phyloP scores from a whole-genome alignment of 768 basidiomycete genomes.

The Suillus discolor region DNA sequence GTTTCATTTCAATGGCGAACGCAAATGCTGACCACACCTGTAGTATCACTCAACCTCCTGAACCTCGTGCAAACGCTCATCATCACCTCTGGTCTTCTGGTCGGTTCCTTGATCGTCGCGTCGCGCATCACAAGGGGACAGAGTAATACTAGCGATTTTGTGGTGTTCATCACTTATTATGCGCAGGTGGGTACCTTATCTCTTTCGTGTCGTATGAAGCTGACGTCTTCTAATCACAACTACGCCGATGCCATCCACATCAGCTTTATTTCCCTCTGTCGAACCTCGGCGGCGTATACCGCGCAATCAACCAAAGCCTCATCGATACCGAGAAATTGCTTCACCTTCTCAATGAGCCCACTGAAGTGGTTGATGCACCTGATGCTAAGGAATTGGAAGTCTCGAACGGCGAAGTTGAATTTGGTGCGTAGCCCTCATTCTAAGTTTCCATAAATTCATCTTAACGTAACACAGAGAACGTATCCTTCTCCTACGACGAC shows the following conservation, averaged over 20 bases:
- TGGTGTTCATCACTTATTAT: slow-evolving; percentile 83
- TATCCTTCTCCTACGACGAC: slow-evolving; percentile 83
- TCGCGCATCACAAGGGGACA: slow-evolving; percentile 59
- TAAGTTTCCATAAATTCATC: neutral
- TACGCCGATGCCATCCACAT: neutral
- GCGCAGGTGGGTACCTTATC: slow-evolving; percentile 55
- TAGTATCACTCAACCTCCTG: slow-evolving; percentile 72
- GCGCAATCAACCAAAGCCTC: slow-evolving; percentile 72
- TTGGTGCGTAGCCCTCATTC: slow-evolving; percentile 49
- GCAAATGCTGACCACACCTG: slow-evolving; percentile 2
- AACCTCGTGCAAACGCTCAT: slow-evolving; percentile 83
- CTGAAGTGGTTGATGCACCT: slow-evolving; percentile 81
- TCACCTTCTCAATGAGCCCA: slow-evolving; percentile 77
- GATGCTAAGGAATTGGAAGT: slow-evolving; percentile 74
- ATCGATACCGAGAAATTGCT: slow-evolving; percentile 87
- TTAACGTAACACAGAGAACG: slow-evolving; percentile 58
- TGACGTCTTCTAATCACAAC: slow-evolving; percentile 4
- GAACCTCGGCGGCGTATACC: slow-evolving; percentile 78
- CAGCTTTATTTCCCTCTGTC: slow-evolving; percentile 76
- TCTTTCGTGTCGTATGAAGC: neutral
- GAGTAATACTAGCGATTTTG: slow-evolving; percentile 60
- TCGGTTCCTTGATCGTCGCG: slow-evolving; percentile 79
- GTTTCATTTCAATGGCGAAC: neutral
- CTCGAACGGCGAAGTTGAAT: slow-evolving; percentile 80
- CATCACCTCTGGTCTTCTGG: slow-evolving; percentile 77